These are phyloP conservation scores for Marchantia polymorpha DNA, from an alignment of 225 moss, liverwort and hornwort species.

Conservation along the genomic window DNA sequence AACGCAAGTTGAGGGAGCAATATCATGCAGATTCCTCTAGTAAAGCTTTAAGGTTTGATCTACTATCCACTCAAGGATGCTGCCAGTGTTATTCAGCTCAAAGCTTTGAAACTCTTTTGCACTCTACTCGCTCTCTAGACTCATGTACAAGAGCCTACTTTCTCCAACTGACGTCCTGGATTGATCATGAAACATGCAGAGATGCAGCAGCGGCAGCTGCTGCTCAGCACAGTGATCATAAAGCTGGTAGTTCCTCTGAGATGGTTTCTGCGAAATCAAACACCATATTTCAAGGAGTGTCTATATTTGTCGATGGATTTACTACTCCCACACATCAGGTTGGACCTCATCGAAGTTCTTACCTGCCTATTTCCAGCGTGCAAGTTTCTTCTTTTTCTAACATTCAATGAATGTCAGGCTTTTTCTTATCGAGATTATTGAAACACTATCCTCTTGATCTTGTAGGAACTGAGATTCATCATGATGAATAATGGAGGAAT, in stretches of 20 bases:
- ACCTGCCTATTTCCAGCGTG: no score
- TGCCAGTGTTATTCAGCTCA: background rate
- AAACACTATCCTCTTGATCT: no score
- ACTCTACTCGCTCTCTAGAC: no score
- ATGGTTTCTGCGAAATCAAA: conserved; percentile 38
- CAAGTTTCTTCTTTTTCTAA: no score
- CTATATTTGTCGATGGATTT: conserved; percentile 97
- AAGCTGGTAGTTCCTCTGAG: background rate
- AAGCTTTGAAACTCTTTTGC: background rate
- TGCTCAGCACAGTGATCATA: conserved; percentile 17
- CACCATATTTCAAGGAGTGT: conserved; percentile 72
- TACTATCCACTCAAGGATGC: background rate
- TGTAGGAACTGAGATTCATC: conserved; percentile 85
- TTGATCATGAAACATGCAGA: conserved; percentile 4
- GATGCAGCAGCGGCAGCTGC: conserved; percentile 22
- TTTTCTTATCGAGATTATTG: no score
- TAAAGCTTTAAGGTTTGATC: conserved; percentile 55
- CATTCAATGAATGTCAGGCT: no score
- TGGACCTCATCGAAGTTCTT: background rate
- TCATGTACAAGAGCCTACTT: background rate
- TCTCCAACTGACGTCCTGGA: background rate
- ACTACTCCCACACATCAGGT: conserved; percentile 98
- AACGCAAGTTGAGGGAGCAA: conserved; percentile 81
- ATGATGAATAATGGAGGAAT: conserved; percentile 93
- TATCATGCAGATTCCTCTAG: conserved; percentile 59